Conservation (phyloP, 805 yeast species). For the Citeromyces matritensis region DNA sequence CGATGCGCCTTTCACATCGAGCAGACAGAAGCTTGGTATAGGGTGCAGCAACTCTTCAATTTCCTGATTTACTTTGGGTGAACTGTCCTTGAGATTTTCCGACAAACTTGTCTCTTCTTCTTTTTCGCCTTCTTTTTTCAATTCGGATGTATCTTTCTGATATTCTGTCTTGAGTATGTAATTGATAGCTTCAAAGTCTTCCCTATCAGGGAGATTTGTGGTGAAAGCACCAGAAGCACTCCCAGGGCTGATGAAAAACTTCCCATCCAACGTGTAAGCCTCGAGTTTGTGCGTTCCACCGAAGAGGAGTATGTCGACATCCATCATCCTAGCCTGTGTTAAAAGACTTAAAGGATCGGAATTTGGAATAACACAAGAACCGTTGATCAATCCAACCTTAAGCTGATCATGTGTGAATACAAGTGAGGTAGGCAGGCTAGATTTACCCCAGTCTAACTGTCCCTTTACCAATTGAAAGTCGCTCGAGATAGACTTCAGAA, state of each 20-base stretch:
- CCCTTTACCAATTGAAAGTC: constrained; percentile 71
- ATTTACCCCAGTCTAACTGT: constrained; percentile 47
- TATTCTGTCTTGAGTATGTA: constrained; percentile 13
- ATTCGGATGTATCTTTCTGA: constrained; percentile 5
- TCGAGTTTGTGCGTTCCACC: constrained; percentile 91
- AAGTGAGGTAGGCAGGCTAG: constrained; percentile 41
- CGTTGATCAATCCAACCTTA: constrained; percentile 74
- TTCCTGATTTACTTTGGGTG: constrained; percentile 7
- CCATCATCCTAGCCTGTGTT: constrained; percentile 76
- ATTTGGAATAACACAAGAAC: constrained; percentile 71
- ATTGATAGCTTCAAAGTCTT: constrained; percentile 25
- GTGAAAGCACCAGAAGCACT: constrained; percentile 87
- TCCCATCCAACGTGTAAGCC: constrained; percentile 85
- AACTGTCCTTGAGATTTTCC: constrained; percentile 8
- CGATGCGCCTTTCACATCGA: constrained; percentile 69
- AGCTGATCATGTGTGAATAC: constrained; percentile 58
- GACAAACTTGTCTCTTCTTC: constrained; percentile 5
- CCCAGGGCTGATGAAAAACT: constrained; percentile 93
- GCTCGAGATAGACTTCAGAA: constrained; percentile 53
- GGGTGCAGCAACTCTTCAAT: constrained; percentile 16
- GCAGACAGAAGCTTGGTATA: constrained; percentile 78
- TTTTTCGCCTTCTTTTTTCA: constrained; percentile 4
- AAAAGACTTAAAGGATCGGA: constrained; percentile 77
- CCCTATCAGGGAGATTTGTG: constrained; percentile 45
- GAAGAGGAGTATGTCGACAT: constrained; percentile 82